Evolutionary conservation across 352 stramenopile genomes (phyloP), one percentile per base, ranked within the genome.

Genomic region (Phytophthora sp.): DNA sequence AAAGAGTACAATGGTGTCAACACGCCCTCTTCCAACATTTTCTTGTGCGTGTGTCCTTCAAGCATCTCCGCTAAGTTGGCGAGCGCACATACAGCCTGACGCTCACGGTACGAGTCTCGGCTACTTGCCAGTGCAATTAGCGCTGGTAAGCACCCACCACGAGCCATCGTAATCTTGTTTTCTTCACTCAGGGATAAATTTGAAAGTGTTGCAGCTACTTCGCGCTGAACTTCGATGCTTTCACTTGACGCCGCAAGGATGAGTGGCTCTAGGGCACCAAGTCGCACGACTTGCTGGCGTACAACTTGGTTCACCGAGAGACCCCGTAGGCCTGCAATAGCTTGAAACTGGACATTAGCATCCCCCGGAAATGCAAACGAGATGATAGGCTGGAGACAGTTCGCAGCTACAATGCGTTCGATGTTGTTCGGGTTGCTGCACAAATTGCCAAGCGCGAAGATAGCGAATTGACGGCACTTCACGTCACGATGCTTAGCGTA

Each of bases 21-120:
- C 46, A 93, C 77, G 4, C 87, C 83, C 49, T 98, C 95, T 53
- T 97, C 92, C 1, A 99, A 75, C 80, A 99, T 96, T 39, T 97
- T 96, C 53, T 94, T 93, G 69, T 99, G 96, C 12, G 96, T 98
- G 61, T 97, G 81, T 15, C 93, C 93, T 58, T 98, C 93, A 39
- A 98, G 93, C 82, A 98, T 98, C 60, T 99, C 96, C 5, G 96
- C 96, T 32, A 99, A 82, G 70, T 99, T 99, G 1, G 92, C 94
- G 1, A 99, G 72, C 26, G 96, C 89, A n/a, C 84, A 96, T 4
- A 97, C 83, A 2, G 95, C 90, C 41, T 98, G 93, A n/a, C 91
- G 82, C 62, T 98, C 92, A n/a, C 93, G 88, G 37, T 97, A 89
- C 8, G 82, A 59, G 60, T 99, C 97, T 35, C 81, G 74, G 28